Evolutionary conservation across 2,329 filamentous ascomycete genomes (phyloP), one percentile per base, ranked within the genome.

Genomic region (Epichloe scottii): DNA sequence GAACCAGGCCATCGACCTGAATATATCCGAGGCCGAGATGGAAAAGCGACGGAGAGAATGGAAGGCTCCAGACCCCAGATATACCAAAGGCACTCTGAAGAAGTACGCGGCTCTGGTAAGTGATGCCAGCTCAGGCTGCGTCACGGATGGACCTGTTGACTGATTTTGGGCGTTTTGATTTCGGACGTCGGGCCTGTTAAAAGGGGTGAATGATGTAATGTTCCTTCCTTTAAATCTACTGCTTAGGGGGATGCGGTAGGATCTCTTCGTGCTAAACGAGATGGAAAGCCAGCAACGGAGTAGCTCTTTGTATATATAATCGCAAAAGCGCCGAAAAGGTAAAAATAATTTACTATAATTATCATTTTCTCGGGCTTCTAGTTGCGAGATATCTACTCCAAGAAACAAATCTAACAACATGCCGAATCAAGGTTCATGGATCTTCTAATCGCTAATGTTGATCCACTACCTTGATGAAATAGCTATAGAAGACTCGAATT

Each of bases 31-130:
- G 21, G 76, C 77, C 51, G 85, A 88, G 66, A 70, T 87, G 60
- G 73, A 68, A 11, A 68, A 68, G 61, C 72, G 84, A 52, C 71
- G 72, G 57, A 70, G 74, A 58, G 72, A 71, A 51, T 88, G 84
- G 84, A 76, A 75, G 62, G 73, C 76, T 30, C 85, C 84, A 2
- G 65, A 75, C 54, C 68, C 76, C 52, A 76, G 74, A 55, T 80
- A 78, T 51, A 71, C 71, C 59, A 76, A 79, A 59, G 84, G 84
- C 46, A 87, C 84, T 5, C 68, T 88, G 57, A 79, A 76, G 56
- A 88, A 88, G 69, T 88, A 88, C 60, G 82, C 84, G 5, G 55
- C 64, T 37, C 66, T 81, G 49, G 78, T 82, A 46, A 79, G 71
- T 58, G 69, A 81, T 55, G 78, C 78, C 7, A 80, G 77, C 62